These are phyloP conservation scores for Stevia rebaudiana DNA, from an alignment of 140 eudicot genomes.

Conservation along the genomic window DNA sequence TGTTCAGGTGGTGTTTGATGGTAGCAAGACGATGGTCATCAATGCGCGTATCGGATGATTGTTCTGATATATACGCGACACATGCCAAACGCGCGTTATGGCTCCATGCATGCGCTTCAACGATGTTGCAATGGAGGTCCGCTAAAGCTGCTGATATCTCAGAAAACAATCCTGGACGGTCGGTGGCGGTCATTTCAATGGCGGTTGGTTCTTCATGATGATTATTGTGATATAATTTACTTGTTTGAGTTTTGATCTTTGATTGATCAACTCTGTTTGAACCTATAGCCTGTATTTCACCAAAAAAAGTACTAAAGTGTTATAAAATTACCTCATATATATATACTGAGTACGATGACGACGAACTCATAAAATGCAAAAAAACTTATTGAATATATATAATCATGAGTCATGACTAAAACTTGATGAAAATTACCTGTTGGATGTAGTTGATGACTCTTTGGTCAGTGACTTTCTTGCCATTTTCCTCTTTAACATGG, in stretches of 20 bases:
- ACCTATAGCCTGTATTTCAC: conserved; percentile 42
- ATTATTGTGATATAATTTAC: conserved; percentile 13
- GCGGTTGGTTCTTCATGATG: conserved; percentile 38
- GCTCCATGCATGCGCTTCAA: conserved; percentile 84
- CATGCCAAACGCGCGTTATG: conserved; percentile 76
- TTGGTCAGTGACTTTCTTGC: conserved; percentile 51
- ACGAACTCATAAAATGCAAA: no score
- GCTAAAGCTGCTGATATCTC: conserved; percentile 85
- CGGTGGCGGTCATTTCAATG: conserved; percentile 66
- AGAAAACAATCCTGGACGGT: conserved; percentile 74
- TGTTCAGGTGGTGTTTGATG: conserved; percentile 58
- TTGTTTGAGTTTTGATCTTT: conserved; percentile 26
- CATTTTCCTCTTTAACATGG: conserved; percentile 65
- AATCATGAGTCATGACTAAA: neutral
- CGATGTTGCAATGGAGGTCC: conserved; percentile 65
- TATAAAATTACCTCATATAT: neutral
- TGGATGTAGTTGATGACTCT: conserved; percentile 54
- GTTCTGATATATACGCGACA: conserved; percentile 60
- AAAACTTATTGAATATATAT: no score
- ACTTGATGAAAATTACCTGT: conserved; percentile 33
- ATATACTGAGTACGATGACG: no score
- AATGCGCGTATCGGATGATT: conserved; percentile 37
- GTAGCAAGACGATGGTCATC: conserved; percentile 50
- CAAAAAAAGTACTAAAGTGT: neutral
- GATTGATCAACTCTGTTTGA: conserved; percentile 19